phyloP scores from a whole-genome alignment of 768 basidiomycete species.

The Tulasnella sp. region DNA sequence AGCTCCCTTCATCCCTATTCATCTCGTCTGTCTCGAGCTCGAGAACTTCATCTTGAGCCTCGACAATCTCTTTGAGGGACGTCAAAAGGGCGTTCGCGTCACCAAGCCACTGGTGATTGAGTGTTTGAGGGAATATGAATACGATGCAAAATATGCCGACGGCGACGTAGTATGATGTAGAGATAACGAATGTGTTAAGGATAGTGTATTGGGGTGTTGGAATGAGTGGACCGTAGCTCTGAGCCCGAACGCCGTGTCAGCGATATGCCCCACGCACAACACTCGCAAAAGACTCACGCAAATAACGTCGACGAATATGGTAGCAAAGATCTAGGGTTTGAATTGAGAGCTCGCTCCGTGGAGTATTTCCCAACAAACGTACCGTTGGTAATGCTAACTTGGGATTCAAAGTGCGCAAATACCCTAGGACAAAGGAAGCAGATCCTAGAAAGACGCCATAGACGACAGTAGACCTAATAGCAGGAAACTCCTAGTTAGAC shows the following conservation, averaged over 20 bases:
- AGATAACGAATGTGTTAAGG: constrained; percentile 26
- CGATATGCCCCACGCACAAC: not conserved
- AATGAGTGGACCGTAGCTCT: constrained; percentile 24
- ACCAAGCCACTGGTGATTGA: constrained; percentile 23
- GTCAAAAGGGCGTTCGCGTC: not conserved
- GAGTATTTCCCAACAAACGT: not conserved
- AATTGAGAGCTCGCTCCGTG: not conserved
- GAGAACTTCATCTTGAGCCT: constrained; percentile 17
- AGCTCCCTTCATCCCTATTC: constrained; percentile 1
- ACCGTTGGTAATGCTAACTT: constrained; percentile 12
- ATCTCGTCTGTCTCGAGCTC: not conserved
- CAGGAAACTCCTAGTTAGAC: not conserved
- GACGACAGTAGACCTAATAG: constrained; percentile 11
- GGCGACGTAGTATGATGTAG: constrained; percentile 20
- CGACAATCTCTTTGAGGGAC: constrained; percentile 11
- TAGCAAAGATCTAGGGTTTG: constrained; percentile 14
- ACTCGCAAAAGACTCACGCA: not conserved
- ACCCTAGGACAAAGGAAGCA: constrained; percentile 5
- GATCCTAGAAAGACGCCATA: constrained; percentile 20
- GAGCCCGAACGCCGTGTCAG: not conserved
- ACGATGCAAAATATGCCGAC: constrained; percentile 10
- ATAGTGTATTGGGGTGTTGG: constrained; percentile 24
- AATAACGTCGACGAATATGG: constrained; percentile 23
- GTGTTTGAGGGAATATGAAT: constrained; percentile 21
- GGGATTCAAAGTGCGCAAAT: constrained; percentile 11